Evolutionary conservation across 352 stramenopile genomes (phyloP), one percentile per base, ranked within the genome.

Genomic region (Phytophthora quininea): DNA sequence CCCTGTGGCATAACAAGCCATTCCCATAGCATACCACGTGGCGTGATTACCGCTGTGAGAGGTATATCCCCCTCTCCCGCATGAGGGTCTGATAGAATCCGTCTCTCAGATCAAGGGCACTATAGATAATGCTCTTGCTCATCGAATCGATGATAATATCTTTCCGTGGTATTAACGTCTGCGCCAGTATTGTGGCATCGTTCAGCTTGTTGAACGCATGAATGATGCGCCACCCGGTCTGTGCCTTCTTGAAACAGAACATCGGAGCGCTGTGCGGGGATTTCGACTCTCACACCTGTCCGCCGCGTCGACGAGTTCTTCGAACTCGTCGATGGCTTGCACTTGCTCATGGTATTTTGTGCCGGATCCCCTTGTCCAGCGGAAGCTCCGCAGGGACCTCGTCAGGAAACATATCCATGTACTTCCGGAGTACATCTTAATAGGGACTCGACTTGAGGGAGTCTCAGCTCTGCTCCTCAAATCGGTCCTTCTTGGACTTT

Each of bases 11-110:
- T 24, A 24, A 24, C 19, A 24, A 24, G 51, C n/a, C 53, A 75
- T 37, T 74, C 66, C 32, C 49, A 74, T 9, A 74, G 57, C 48
- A 66, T 66, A 2, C 66, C 60, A 27, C 51, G 54, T 4, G 59
- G 66, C 2, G 65, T 68, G 31, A 40, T 58, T 12, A 73, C 40
- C 0, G 66, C 53, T 15, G 66, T 73, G 6, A 66, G 31, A 2
- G 58, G 58, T 9, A 60, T 54, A 40, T 71, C 55, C 1, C 35
- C 19, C 19, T 55, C 42, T 71, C 42, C 24, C 45, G 31, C 42
- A 62, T 62, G 10, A 54, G 8, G 3, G 47, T 54, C 10, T 54
- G 54, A 12, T 54, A 54, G 32, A 54, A 47, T 5, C 43, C n/a
- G 15, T 45, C 31, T 12, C 7, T 40, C 45, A 52, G 9, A 49